Conservation (phyloP, 1,139 yeast genomes). For the Kluyveromyces marxianus region DNA sequence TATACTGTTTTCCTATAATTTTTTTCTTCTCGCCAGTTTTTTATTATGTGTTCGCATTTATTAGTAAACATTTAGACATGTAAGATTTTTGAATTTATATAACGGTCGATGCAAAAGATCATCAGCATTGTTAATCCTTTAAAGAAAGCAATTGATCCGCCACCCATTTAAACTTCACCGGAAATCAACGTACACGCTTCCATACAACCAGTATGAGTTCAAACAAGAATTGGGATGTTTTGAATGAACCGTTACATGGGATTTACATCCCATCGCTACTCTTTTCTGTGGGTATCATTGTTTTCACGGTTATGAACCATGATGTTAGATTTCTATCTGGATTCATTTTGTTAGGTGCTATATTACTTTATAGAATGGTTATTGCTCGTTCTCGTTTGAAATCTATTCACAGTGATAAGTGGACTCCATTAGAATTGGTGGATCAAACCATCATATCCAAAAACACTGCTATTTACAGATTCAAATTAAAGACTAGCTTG, state of each 20-base stretch:
- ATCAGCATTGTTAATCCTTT: too few relatives aligned
- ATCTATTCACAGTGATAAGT: conserved; percentile 43
- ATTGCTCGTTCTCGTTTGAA: conserved; percentile 41
- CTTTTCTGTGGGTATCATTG: conserved; percentile 52
- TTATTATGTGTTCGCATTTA: too few relatives aligned
- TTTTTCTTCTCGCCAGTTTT: too few relatives aligned
- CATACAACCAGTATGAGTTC: conserved; percentile 1
- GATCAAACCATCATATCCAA: conserved; percentile 66
- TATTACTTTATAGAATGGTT: conserved; percentile 41
- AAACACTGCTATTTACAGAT: conserved; percentile 66
- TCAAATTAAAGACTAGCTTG: conserved; percentile 51
- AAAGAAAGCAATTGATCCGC: too few relatives aligned
- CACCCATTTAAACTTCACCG: too few relatives aligned
- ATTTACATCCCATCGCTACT: conserved; percentile 60
- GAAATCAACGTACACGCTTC: not conserved
- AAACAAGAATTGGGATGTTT: conserved; percentile 18
- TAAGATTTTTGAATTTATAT: too few relatives aligned
- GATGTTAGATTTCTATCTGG: conserved; percentile 44
- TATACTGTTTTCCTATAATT: too few relatives aligned
- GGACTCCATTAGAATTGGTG: conserved; percentile 59
- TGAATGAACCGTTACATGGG: conserved; percentile 64
- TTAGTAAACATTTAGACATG: too few relatives aligned
- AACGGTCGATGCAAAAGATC: too few relatives aligned
- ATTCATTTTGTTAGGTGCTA: conserved; percentile 35
- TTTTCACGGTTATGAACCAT: conserved; percentile 38